Base-by-base conservation (phyloP, 768 basidiomycete species). In the Psilocybe subaeruginosa region DNA sequence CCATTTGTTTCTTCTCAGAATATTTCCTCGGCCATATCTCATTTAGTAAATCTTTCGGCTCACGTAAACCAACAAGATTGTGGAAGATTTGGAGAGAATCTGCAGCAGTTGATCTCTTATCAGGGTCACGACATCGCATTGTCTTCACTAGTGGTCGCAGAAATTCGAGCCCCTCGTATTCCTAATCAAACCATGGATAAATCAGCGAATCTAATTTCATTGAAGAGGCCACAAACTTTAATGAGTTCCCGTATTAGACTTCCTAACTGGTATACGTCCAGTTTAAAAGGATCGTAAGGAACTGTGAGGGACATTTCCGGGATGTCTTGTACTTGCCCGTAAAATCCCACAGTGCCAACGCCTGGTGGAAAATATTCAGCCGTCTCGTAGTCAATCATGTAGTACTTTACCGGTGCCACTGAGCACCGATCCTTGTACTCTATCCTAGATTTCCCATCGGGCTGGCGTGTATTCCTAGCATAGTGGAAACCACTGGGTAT, bases 251-350 rank as follows among this genome's bases (percentile, higher is more conserved):
- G 16, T 8, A 72, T 47, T 11, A 62, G 58, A 16, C 59, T 61
- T 2, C 74, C 72, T 0, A 76, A 49, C 39, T 71, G 69, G 50
- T 68, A 75, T 1, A 75, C 54, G 60, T 75, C 75, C 2, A 72
- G 58, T n/a, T 67, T 68, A 61, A 73, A 76, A 0, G 73, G 70
- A 57, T 76, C 66, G 41, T 72, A 74, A 0, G 70, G 69, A 1
- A 64, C 54, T 14, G 54, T 52, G 2, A 54, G 17, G 6, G 66
- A 66, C 16, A 70, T 56, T 57, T 75, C 72, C 1, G 75, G 72
- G 14, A 39, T 12, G 68, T 68, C 16, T 61, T 35, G 33, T 23
- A 67, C 69, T 54, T 72, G 71, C 3, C 72, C 68, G 51, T 41
- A 31, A 2, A 59, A 14, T 7, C 68, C 64, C 8, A 54, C 9